phyloP scores from a whole-genome alignment of 257 asterid genomes.

The Euphrasia confusa region DNA sequence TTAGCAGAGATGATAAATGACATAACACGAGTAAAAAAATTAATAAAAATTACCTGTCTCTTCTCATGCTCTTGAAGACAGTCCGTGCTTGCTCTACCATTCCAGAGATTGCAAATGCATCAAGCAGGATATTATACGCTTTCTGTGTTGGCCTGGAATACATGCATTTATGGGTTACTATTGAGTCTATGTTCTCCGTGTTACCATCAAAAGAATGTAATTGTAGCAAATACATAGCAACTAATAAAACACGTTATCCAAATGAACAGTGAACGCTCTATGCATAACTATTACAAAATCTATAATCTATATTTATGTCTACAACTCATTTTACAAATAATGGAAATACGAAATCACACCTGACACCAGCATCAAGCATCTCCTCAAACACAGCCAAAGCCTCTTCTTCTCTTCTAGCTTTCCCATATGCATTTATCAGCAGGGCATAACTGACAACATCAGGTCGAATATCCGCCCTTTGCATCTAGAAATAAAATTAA shows the following conservation, averaged over 20 bases:
- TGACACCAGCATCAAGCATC: slow-evolving; percentile 98
- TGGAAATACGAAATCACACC: slow-evolving; percentile 42
- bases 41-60: slow-evolving; percentile 61
- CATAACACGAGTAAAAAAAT: neutral
- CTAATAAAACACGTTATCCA: neutral
- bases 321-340: no score
- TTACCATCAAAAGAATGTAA: slow-evolving; percentile 1
- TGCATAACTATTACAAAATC: no score
- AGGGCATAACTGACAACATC: slow-evolving; percentile 95
- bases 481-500: slow-evolving; percentile 56
- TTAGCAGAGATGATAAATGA: slow-evolving; percentile 1
- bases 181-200: slow-evolving; percentile 2
- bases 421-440: slow-evolving; percentile 84
- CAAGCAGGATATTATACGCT: slow-evolving; percentile 90
- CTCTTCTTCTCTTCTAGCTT: slow-evolving; percentile 98
- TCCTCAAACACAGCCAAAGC: slow-evolving; percentile 95
- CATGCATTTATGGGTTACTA: slow-evolving; percentile 12
- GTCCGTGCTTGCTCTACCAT: slow-evolving; percentile 88
- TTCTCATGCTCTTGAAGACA: slow-evolving; percentile 97
- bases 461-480: slow-evolving; percentile 64
- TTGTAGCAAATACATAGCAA: neutral
- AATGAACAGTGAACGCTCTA: neutral
- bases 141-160: slow-evolving; percentile 81
- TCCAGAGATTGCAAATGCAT: slow-evolving; percentile 97
- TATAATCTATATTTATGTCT: neutral